Base-by-base conservation (phyloP, 345 rosid species). In the Salix udensis region DNA sequence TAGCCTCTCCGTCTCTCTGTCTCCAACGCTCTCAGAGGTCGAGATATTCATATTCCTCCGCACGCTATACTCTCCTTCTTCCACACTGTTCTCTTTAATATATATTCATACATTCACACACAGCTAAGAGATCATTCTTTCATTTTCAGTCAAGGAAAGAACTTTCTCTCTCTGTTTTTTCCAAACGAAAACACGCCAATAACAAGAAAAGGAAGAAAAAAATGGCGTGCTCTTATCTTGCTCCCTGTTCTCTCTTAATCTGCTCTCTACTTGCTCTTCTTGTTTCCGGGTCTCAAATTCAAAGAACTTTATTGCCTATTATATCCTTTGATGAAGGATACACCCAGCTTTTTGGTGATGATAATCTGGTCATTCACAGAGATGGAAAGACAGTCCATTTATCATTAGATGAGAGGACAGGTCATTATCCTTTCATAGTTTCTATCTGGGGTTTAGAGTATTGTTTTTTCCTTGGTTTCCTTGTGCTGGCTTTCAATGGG, bases 301-400 rank as follows among this genome's bases (percentile, higher is more conserved):
- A 79, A 34, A 74, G 76, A 42, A 81, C 75, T 30, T 77, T 89
- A 52, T 78, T 92, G 64, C 96, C 98, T 44, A 53, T 91, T 50
- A 72, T 86, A 18, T 80, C 95, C 44, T 96, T 96, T 72, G 99
- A 96, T 74, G 99, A 96, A 86, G 94, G 98, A 2, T 96, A 96
- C 80, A 79, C 85, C 31, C 97, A 94, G 52, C 90, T 96, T 76
- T 96, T 96, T 72, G 99, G 99, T 61, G 93, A 94, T 53, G 85
- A 91, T 79, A 92, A 94, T 79, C 85, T 96, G 60, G 85, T 86
- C 75, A 77, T 93, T 74, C 95, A 82, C 71, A 82, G 80, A 75
- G 97, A 96, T 82, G 99, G 99, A 31, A 88, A 90, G 74, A 81
- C 91, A 31, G 93, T 93, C 80, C 94, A 89, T 82, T 87, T 96